Evolutionary conservation across 2,329 filamentous ascomycete species (phyloP).

Genomic region (Hymenoscyphus salicellus): DNA sequence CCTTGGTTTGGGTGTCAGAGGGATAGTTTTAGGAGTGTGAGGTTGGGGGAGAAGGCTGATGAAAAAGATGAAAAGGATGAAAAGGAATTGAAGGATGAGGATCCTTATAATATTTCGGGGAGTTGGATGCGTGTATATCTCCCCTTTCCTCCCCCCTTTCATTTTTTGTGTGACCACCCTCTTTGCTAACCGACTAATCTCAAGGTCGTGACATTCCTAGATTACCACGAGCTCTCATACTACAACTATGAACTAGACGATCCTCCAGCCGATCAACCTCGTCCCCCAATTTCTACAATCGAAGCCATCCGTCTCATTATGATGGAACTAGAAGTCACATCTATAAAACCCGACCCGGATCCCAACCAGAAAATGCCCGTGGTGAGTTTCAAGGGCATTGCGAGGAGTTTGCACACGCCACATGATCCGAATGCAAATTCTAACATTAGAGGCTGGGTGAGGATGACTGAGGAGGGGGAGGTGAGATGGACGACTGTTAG

Average conservation of each 20-base stretch:
- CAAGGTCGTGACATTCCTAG: constrained; percentile 37
- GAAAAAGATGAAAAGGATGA: not conserved
- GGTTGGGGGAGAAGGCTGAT: not conserved
- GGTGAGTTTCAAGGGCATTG: constrained; percentile 64
- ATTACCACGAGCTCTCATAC: constrained; percentile 68
- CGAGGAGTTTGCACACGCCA: constrained; percentile 58
- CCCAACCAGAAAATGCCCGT: constrained; percentile 60
- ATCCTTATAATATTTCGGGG: constrained; percentile 70
- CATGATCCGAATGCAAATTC: constrained; percentile 70
- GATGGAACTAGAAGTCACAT: constrained; percentile 62
- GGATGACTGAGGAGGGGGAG: constrained; percentile 66
- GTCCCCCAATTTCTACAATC: constrained; percentile 54
- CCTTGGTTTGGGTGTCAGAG: constrained; percentile 18
- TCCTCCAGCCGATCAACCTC: constrained; percentile 43
- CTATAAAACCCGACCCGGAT: constrained; percentile 56
- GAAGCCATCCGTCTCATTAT: constrained; percentile 70
- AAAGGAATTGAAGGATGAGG: constrained; percentile 36
- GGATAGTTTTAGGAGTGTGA: constrained; percentile 14
- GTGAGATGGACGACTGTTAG: constrained; percentile 72
- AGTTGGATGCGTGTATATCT: constrained; percentile 65
- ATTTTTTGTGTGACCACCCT: too few relatives aligned
- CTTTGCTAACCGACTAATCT: not conserved
- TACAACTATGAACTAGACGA: constrained; percentile 60
- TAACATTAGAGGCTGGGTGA: constrained; percentile 60
- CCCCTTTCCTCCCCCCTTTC: not conserved